phyloP scores from a whole-genome alignment of 257 asterid genomes.

The Solanum microdontum region DNA sequence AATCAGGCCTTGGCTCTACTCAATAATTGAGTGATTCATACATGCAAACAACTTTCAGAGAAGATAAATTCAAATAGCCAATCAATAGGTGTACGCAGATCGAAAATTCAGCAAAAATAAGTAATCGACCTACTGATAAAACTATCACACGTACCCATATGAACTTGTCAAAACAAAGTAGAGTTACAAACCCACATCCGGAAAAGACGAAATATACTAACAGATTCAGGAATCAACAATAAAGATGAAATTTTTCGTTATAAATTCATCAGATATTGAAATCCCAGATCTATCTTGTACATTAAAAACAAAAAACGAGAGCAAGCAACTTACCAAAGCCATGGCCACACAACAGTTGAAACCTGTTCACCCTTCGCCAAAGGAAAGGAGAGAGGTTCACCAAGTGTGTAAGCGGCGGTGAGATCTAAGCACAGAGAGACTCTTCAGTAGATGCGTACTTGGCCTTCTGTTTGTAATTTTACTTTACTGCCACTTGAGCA shows the following conservation, averaged over 20 bases:
- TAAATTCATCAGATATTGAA: neutral
- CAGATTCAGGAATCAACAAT: neutral
- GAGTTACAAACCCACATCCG: neutral
- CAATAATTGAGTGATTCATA: neutral
- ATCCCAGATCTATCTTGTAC: neutral
- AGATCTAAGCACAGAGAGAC: neutral
- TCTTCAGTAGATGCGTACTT: neutral
- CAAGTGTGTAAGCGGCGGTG: neutral
- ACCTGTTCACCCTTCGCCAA: neutral
- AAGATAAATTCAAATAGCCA: neutral
- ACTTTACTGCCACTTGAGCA: neutral
- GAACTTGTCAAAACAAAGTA: neutral
- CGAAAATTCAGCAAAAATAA: neutral
- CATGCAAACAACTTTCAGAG: neutral
- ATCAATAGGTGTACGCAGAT: neutral
- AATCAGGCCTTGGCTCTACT: neutral
- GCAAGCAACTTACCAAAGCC: slow-evolving; percentile 51
- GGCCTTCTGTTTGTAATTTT: neutral
- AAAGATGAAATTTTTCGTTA: neutral
- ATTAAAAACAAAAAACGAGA: neutral
- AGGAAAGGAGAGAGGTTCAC: neutral
- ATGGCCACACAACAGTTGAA: slow-evolving; percentile 34
- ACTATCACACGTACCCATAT: neutral
- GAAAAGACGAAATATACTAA: neutral
- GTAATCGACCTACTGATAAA: neutral